Conservation (phyloP, 306 rosid genomes). For the Trifolium repens region DNA sequence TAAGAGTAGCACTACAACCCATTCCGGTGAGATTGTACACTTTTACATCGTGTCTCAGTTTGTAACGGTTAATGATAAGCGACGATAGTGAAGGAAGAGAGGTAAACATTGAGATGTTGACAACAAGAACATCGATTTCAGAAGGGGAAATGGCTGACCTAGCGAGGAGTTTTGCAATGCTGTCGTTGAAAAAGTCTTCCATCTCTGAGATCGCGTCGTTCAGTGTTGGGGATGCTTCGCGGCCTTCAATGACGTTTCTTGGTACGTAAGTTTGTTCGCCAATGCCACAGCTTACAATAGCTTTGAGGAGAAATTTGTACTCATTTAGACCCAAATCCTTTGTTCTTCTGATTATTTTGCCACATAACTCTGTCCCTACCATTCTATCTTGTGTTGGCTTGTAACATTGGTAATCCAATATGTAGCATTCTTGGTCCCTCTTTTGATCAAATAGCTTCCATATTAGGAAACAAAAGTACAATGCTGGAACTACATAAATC, state of each 20-base stretch:
- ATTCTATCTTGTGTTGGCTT: conserved; percentile 67
- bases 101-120: conserved; percentile 79
- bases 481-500: conserved; percentile 41
- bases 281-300: conserved; percentile 87
- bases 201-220: conserved; percentile 59
- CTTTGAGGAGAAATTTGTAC: conserved; percentile 77
- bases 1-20: conserved; percentile 94
- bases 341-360: conserved; percentile 54
- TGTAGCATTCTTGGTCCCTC: conserved; percentile 67
- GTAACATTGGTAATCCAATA: conserved; percentile 70
- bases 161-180: conserved; percentile 56
- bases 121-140: conserved; percentile 72
- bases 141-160: conserved; percentile 61
- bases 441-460: conserved; percentile 57
- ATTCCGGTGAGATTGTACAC: conserved; percentile 85
- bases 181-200: conserved; percentile 80
- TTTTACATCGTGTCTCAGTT: conserved; percentile 70
- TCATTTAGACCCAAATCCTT: conserved; percentile 64
- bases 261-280: conserved; percentile 93
- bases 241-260: conserved; percentile 60
- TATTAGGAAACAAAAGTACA: conserved; percentile 51
- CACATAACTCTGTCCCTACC: conserved; percentile 63
- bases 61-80: conserved; percentile 67
- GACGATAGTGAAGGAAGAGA: conserved; percentile 68
- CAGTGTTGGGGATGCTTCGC: conserved; percentile 66